Conservation (phyloP, 192 early-diverging fungal genomes). For the Pilaira anomala region DNA sequence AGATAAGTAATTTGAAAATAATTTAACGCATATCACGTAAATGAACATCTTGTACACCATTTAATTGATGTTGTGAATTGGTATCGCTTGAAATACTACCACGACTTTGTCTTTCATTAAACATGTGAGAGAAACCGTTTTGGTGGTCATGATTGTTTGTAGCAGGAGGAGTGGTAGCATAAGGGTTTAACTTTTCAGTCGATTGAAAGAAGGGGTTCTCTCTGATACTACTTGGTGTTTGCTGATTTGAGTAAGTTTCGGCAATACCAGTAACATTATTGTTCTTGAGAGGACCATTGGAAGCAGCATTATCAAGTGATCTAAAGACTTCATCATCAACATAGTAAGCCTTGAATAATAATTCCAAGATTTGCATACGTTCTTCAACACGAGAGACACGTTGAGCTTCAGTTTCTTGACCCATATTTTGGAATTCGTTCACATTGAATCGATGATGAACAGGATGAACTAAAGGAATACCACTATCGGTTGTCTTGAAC, state of each 20-base stretch:
- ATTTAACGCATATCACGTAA: constrained; percentile 19
- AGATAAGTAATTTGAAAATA: too few species aligned
- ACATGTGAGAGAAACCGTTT: constrained; percentile 29
- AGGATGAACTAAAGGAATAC: constrained; percentile 31
- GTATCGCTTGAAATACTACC: constrained; percentile 25
- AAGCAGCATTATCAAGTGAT: constrained; percentile 19
- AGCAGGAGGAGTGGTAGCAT: neutral
- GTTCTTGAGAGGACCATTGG: neutral
- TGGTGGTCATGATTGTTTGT: neutral
- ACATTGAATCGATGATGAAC: constrained; percentile 29
- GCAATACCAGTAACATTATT: neutral
- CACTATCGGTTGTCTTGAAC: constrained; percentile 27
- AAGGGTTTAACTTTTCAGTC: neutral
- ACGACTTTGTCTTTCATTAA: constrained; percentile 22
- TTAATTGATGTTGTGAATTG: constrained; percentile 26
- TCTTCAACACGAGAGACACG: constrained; percentile 29
- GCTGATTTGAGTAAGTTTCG: neutral
- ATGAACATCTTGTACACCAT: constrained; percentile 12
- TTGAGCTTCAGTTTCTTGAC: constrained; percentile 23
- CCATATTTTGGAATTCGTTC: constrained; percentile 10
- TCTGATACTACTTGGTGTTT: neutral
- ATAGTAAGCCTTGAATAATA: constrained; percentile 33
- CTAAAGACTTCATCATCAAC: constrained; percentile 34
- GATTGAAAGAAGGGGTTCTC: constrained; percentile 3
- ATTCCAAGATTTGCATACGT: constrained; percentile 28